These are phyloP conservation scores for Microsporum ferrugineum DNA, from an alignment of 2,329 filamentous ascomycete genomes.

Conservation along the genomic window DNA sequence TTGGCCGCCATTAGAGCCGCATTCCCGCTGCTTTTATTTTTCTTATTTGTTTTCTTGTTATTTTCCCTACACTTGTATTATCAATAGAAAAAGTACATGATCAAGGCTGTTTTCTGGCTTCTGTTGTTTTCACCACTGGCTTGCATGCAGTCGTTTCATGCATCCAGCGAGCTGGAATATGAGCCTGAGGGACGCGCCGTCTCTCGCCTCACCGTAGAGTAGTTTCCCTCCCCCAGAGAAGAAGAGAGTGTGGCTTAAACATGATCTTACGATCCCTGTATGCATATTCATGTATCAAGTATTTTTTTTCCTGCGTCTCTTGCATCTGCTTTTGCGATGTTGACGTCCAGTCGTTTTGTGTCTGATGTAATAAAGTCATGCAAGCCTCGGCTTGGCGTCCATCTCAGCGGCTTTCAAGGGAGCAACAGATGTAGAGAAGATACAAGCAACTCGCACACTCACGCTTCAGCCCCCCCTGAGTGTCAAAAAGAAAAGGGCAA, in stretches of 20 bases:
- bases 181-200: no score
- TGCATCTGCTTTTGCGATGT: not conserved
- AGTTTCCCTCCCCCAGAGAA: no score
- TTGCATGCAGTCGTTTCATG: not conserved
- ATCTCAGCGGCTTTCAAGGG: not conserved
- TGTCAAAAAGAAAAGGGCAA: not conserved
- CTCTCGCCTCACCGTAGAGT: no score
- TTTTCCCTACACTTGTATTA: not conserved
- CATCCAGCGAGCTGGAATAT: not conserved
- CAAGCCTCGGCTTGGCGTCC: not conserved
- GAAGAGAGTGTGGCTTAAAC: not conserved
- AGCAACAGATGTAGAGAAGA: no score
- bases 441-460: not conserved
- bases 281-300: not conserved
- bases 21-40: not conserved
- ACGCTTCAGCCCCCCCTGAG: not conserved
- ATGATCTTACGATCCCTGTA: not conserved
- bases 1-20: constrained; percentile 1
- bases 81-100: not conserved
- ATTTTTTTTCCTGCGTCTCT: not conserved
- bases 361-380: not conserved
- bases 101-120: not conserved
- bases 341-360: not conserved
- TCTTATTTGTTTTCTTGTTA: not conserved
- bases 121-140: not conserved